A percentile compares a stretch with the other conserved stretches of the same genome.
phyloP scores from a whole-genome alignment of 129 eudicot genomes.

The Chrysanthemum makinoi region DNA sequence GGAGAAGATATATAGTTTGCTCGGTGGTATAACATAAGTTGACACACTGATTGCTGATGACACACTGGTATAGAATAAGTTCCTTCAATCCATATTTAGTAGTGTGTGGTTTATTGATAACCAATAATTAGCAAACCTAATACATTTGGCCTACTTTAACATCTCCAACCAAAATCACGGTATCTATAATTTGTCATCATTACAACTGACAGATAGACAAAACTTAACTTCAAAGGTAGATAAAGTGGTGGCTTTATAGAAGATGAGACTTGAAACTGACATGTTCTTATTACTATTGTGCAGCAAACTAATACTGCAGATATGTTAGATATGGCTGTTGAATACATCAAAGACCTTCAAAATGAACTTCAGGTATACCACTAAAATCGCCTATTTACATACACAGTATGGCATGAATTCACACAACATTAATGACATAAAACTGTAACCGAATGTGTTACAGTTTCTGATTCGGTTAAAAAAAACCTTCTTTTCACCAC shows the following conservation, averaged over 20 bases:
- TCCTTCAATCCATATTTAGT: too few species aligned
- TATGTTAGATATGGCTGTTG: conserved; percentile 95
- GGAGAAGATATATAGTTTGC: neutral
- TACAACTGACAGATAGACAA: neutral
- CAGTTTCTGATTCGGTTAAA: too few species aligned
- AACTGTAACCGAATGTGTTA: too few species aligned
- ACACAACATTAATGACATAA: too few species aligned
- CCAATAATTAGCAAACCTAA: too few species aligned
- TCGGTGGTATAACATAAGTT: neutral
- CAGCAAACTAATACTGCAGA: conserved; percentile 97
- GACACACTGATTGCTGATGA: neutral
- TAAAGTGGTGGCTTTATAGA: neutral
- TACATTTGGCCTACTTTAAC: too few species aligned
- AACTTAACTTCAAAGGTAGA: too few species aligned
- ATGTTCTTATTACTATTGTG: conserved; percentile 23
- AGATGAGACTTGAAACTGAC: conserved; percentile 12
- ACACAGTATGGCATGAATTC: conserved; percentile 9
- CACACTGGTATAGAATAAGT: neutral
- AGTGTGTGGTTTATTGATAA: too few species aligned
- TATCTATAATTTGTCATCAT: neutral
- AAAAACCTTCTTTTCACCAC: too few species aligned
- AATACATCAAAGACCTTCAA: conserved; percentile 87
- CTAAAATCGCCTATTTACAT: neutral
- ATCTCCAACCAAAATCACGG: neutral
- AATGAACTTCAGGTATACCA: conserved; percentile 66